phyloP scores from a whole-genome alignment of 768 basidiomycete species.

The Pholiota microspora region DNA sequence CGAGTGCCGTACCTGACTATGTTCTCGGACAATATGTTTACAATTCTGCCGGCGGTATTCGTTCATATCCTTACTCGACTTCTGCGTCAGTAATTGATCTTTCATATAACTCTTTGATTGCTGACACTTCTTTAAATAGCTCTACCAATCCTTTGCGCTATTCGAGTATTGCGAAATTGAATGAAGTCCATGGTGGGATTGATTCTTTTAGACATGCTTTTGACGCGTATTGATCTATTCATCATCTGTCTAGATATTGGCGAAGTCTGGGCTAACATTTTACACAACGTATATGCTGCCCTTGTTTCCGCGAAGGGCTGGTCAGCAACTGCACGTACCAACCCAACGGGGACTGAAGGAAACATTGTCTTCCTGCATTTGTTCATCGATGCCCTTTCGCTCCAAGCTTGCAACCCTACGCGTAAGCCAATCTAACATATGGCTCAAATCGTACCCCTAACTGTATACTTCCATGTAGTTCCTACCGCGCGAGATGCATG shows the following conservation, averaged over 20 bases:
- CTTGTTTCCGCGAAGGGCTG: slow-evolving; percentile 32
- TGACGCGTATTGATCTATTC: background rate
- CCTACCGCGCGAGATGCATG: slow-evolving; percentile 42
- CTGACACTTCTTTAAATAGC: slow-evolving; percentile 14
- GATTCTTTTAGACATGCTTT: no score
- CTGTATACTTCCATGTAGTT: slow-evolving; percentile 1
- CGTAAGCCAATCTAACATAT: slow-evolving; percentile 26
- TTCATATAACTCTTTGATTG: background rate
- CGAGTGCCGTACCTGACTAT: slow-evolving; percentile 33
- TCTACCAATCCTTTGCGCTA: slow-evolving; percentile 44
- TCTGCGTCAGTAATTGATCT: slow-evolving; percentile 28
- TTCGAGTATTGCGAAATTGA: slow-evolving; percentile 31
- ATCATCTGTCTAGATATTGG: slow-evolving; percentile 36
- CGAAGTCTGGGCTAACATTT: slow-evolving; percentile 47
- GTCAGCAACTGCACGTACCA: slow-evolving; percentile 29
- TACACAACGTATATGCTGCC: slow-evolving; percentile 38
- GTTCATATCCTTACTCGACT: slow-evolving; percentile 56
- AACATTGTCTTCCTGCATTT: slow-evolving; percentile 24
- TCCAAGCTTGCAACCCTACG: slow-evolving; percentile 28
- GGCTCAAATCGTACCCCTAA: slow-evolving; percentile 28
- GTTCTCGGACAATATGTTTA: slow-evolving; percentile 52
- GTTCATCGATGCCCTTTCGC: slow-evolving; percentile 20
- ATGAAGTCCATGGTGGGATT: slow-evolving; percentile 45
- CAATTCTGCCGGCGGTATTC: slow-evolving; percentile 48
- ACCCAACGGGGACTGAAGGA: slow-evolving; percentile 19